Percentiles rank a stretch among this genome's conserved stretches.
Conservation (phyloP, 768 basidiomycete genomes). For the Daedaleopsis sinensis region DNA sequence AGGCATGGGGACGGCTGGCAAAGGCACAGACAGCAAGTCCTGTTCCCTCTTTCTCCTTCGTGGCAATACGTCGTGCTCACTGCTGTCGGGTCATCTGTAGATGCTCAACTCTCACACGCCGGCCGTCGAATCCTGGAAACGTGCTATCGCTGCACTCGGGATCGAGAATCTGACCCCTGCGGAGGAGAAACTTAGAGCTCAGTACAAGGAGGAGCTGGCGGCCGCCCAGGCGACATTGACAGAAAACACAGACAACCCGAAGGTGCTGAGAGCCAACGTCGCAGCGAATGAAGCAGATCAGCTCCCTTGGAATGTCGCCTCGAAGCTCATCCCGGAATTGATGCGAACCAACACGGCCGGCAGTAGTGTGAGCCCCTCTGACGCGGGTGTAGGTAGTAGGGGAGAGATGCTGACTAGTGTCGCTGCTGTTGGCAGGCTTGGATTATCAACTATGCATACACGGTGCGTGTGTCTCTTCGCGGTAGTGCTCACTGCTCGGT, state of each 20-base stretch:
- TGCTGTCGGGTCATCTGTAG: slow-evolving; percentile 1
- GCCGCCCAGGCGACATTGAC: background rate
- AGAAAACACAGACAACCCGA: background rate
- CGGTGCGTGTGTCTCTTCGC: background rate
- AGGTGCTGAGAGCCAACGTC: too few relatives aligned
- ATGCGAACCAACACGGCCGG: background rate
- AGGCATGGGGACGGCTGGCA: slow-evolving; percentile 26
- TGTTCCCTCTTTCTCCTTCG: background rate
- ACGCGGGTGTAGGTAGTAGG: too few relatives aligned
- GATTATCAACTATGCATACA: slow-evolving; percentile 3
- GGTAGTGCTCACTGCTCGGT: background rate
- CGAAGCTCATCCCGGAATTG: background rate
- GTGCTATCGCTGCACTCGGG: slow-evolving; percentile 35
- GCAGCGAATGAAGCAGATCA: background rate
- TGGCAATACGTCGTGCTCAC: background rate
- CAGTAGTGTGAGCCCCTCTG: slow-evolving; percentile 14
- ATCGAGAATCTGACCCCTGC: slow-evolving; percentile 31
- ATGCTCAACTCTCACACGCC: slow-evolving; percentile 2
- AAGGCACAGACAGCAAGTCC: slow-evolving; percentile 12
- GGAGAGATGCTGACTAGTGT: too few relatives aligned
- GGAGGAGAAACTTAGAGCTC: slow-evolving; percentile 37
- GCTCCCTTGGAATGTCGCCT: slow-evolving; percentile 1
- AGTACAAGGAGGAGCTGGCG: slow-evolving; percentile 26
- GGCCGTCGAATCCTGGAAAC: slow-evolving; percentile 24
- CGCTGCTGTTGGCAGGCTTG: slow-evolving; percentile 24